Percentiles rank a stretch among this genome's conserved stretches.
These are phyloP conservation scores for Dactylellina haptotyla DNA, from an alignment of 2,329 filamentous ascomycete species.

Conservation along the genomic window DNA sequence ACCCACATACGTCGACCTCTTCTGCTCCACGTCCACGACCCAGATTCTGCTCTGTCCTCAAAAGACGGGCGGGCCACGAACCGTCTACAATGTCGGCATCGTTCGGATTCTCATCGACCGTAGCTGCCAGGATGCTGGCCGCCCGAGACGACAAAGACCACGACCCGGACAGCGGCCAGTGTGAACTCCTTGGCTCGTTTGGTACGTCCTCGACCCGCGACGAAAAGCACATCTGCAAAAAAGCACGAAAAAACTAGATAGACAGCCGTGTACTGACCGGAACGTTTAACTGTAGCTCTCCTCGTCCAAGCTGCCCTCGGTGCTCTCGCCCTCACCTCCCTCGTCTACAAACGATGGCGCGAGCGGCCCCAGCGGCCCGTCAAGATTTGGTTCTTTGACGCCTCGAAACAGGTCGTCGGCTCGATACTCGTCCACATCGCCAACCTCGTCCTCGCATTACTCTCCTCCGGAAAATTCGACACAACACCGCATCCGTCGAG, in stretches of 20 bases:
- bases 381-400: slow-evolving; percentile 97
- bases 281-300: slow-evolving; percentile 65
- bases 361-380: slow-evolving; percentile 90
- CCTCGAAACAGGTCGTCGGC: slow-evolving; percentile 95
- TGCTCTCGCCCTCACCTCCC: slow-evolving; percentile 79
- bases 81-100: background rate
- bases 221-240: background rate
- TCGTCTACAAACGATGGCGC: slow-evolving; percentile 92
- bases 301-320: slow-evolving; percentile 89
- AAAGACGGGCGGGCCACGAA: no score
- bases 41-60: background rate
- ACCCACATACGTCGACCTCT: background rate
- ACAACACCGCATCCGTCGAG: slow-evolving; percentile 68
- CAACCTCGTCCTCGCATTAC: slow-evolving; percentile 95
- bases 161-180: slow-evolving; percentile 73
- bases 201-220: slow-evolving; percentile 61
- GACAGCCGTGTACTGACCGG: background rate
- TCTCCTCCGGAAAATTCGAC: slow-evolving; percentile 85
- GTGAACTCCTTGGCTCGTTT: slow-evolving; percentile 86
- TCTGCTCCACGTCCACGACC: slow-evolving; percentile 1
- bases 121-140: slow-evolving; percentile 29
- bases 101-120: slow-evolving; percentile 6
- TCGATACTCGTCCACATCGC: slow-evolving; percentile 89
- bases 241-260: background rate
- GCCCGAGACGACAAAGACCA: slow-evolving; percentile 38